Base-by-base conservation (phyloP, 495 filamentous ascomycete species). In the Aspergillus ostianus region DNA sequence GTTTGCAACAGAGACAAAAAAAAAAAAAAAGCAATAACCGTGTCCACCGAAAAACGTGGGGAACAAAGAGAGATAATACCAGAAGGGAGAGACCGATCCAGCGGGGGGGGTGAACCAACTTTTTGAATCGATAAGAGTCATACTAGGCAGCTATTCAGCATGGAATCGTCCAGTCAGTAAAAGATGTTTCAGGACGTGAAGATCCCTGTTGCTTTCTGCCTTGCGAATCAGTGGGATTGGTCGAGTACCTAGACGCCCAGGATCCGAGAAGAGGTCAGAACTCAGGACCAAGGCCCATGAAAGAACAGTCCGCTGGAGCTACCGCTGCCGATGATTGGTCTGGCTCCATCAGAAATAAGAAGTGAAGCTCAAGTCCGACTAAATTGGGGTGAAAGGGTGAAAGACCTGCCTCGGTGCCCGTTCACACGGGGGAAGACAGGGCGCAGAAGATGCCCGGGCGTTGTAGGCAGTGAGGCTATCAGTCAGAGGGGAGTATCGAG, bases 141-240 rank as follows among this genome's bases (percentile, higher is more conserved):
- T 32, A 41, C 32, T 30, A 54, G 26, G 26, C 36, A 7, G 36
- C 36, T 17, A 12, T 41, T 17, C 6, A 44, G 30, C 41, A 46
- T 19, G 23, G 8, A 20, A 26, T 19, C 17, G 46, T 54, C 36
- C 36, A 41, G 36, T 41, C 36, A 41, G 45, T 54, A 8, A n/a
- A 3, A 49, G 19, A 29, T 50, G 55, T 56, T 56, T 56, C 55
- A 56, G 47, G 46, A 32, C 15, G 45, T 36, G 20, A 27, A 56
- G n/a, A 48, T 49, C 55, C 55, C 46, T 56, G 55, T 49, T 49
- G 23, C 23, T 56, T 56, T 54, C 26, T 49, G 44, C 23, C 55
- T 49, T 56, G 55, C 27, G 15, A 18, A 21, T 47, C 30, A 15
- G 47, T 46, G 2, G 23, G 23, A 26, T 26, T 26, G 23, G 23